Conservation (phyloP, 129 eudicot genomes). For the Pseudognaphalium luteoalbum region DNA sequence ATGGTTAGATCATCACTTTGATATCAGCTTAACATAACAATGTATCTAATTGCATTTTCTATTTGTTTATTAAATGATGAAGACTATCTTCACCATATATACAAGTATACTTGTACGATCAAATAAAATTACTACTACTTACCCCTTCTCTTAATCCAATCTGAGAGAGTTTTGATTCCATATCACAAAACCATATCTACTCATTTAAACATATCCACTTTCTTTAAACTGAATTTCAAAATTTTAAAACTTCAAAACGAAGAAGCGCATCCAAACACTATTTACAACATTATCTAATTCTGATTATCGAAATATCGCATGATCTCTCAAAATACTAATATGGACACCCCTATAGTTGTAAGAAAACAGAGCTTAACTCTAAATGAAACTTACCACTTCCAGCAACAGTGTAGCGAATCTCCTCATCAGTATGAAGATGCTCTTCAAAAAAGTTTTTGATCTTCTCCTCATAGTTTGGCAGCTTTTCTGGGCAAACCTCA, state of each 20-base stretch:
- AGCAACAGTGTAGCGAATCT: conserved; percentile 91
- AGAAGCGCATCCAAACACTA: neutral
- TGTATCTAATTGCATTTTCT: neutral
- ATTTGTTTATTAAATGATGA: neutral
- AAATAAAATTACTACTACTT: neutral
- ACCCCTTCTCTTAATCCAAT: neutral
- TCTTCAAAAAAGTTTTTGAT: conserved; percentile 85
- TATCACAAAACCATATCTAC: neutral
- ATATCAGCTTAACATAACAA: neutral
- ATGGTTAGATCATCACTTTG: neutral
- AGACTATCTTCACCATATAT: neutral
- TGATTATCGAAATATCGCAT: neutral
- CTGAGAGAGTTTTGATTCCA: neutral
- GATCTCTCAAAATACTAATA: neutral
- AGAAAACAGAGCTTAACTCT: neutral
- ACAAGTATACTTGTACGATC: neutral
- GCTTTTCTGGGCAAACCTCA: conserved; percentile 95
- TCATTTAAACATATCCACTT: neutral
- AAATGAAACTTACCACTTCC: conserved; percentile 69
- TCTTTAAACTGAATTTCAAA: neutral
- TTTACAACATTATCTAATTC: neutral
- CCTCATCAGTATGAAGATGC: conserved; percentile 98
- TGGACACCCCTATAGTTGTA: neutral
- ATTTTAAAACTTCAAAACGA: neutral
- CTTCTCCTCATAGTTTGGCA: conserved; percentile 86